Evolutionary conservation across 257 asterid genomes (phyloP).

Genomic region (Penstemon newberryi): DNA sequence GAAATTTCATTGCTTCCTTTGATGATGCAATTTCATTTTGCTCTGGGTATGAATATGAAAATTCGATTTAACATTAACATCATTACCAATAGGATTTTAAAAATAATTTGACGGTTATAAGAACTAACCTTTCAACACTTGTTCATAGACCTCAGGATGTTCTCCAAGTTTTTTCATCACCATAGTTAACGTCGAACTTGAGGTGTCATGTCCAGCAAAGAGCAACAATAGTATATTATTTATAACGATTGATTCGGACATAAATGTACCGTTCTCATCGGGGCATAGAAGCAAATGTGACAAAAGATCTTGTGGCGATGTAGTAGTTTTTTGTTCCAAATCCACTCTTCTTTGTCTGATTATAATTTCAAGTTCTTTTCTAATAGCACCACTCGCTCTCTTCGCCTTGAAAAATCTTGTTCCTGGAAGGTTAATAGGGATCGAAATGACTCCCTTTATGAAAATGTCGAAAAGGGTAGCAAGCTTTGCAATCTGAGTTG

Average conservation of each 20-base stretch:
- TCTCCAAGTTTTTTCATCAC: slow-evolving; percentile 48
- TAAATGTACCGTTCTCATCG: slow-evolving; percentile 43
- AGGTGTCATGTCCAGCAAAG: slow-evolving; percentile 57
- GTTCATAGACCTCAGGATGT: slow-evolving; percentile 44
- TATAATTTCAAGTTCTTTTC: slow-evolving; percentile 36
- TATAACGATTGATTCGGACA: slow-evolving; percentile 41
- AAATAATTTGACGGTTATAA: too few relatives aligned
- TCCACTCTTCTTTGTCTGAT: slow-evolving; percentile 38
- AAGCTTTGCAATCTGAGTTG: slow-evolving; percentile 30
- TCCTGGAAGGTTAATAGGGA: slow-evolving; percentile 53
- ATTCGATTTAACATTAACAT: too few relatives aligned
- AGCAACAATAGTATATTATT: slow-evolving; percentile 40
- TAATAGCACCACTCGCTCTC: slow-evolving; percentile 37
- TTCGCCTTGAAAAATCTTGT: slow-evolving; percentile 38
- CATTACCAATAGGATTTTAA: too few relatives aligned
- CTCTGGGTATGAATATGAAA: slow-evolving; percentile 28
- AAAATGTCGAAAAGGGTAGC: slow-evolving; percentile 38
- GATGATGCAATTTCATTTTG: slow-evolving; percentile 45
- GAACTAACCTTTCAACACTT: slow-evolving; percentile 44
- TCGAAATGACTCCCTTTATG: slow-evolving; percentile 40
- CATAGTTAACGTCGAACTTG: slow-evolving; percentile 36
- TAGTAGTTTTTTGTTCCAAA: slow-evolving; percentile 27
- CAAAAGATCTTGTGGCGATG: slow-evolving; percentile 45
- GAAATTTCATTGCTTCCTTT: slow-evolving; percentile 34
- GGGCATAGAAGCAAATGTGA: slow-evolving; percentile 46